Evolutionary conservation across 495 filamentous ascomycete species (phyloP), one percentile per base, ranked within the genome.

Genomic region (Penicillium herquei): DNA sequence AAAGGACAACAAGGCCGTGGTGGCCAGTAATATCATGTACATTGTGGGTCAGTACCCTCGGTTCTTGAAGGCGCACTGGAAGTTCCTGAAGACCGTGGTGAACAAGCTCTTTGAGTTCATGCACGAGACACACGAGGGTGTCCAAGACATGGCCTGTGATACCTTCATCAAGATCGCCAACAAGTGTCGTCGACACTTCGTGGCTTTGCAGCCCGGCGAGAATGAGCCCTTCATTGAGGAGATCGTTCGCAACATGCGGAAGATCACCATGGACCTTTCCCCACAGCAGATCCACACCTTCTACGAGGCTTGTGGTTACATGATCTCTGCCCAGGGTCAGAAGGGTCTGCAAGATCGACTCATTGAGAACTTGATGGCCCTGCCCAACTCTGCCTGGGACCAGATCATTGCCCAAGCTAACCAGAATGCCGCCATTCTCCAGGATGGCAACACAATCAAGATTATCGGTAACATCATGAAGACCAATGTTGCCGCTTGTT

Each of bases 31-130:
- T 73, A 98, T 98, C 72, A 98, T 98, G 94, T 98, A 98, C 67
- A 98, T 98, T 70, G 94, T 98, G 53, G 94, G 94, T 34, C 94
- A 98, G 69, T 98, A 98, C 67, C 94, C 94, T 13, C 89, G 94
- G 30, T 98, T 98, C 75, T 75, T 98, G 62, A 98, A 98, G 72
- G 94, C 94, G 0, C 94, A 98, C 69, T 98, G 94, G 94, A 98
- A 98, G 70, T 99, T 99, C 76, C 75, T 99, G 61, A 99, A 99
- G 82, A 99, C 94, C 7, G 94, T 99, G 17, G 94, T 99, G 60
- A 99, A 98, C 76, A 99, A 99, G 76, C 84, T 99, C 11, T 99
- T 99, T 63, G 94, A 99, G 72, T 99, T 99, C 67, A 99, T 99
- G 94, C 94, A 99, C 71, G 94, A 99, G 68, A 98, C 94, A 5